Percentiles rank a stretch among this genome's conserved stretches.
Evolutionary conservation across 1,284 basidiomycete genomes (phyloP).

Genomic region (Microbotryomycetes sp.): DNA sequence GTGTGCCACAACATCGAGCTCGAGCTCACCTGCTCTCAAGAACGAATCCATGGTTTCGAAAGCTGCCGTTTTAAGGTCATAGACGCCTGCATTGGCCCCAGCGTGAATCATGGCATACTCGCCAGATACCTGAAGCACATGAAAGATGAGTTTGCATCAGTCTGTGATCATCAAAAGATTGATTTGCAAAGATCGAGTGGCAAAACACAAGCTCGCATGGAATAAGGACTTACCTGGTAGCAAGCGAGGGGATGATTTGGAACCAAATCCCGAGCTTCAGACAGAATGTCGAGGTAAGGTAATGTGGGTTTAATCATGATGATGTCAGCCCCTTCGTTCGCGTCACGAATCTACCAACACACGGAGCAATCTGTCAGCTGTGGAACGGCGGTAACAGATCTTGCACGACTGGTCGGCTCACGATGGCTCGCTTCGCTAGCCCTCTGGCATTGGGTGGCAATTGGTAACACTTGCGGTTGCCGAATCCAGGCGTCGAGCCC

Average conservation of each 20-base stretch:
- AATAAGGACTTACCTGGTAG: conserved; percentile 51
- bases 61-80: conserved; percentile 84
- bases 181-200: neutral
- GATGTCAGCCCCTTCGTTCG: conserved; percentile 91
- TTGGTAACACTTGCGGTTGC: conserved; percentile 95
- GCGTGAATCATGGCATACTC: conserved; percentile 97
- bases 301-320: conserved; percentile 98
- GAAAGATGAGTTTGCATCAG: neutral
- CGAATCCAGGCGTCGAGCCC: conserved; percentile 87
- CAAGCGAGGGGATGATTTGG: conserved; percentile 84
- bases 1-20: neutral
- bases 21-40: conserved; percentile 70
- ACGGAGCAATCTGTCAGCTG: neutral
- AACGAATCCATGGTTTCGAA: conserved; percentile 87
- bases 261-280: conserved; percentile 75
- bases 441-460: conserved; percentile 83
- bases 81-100: conserved; percentile 86
- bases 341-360: conserved; percentile 66
- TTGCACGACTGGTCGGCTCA: conserved; percentile 45
- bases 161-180: neutral
- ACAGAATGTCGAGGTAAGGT: conserved; percentile 93
- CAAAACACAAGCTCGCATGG: neutral
- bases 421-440: conserved; percentile 85
- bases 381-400: neutral
- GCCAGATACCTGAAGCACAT: conserved; percentile 68